Percentiles rank a stretch among this genome's conserved stretches.
These are phyloP conservation scores for Eucalyptus pauciflora DNA, from an alignment of 345 rosid genomes.

Conservation along the genomic window DNA sequence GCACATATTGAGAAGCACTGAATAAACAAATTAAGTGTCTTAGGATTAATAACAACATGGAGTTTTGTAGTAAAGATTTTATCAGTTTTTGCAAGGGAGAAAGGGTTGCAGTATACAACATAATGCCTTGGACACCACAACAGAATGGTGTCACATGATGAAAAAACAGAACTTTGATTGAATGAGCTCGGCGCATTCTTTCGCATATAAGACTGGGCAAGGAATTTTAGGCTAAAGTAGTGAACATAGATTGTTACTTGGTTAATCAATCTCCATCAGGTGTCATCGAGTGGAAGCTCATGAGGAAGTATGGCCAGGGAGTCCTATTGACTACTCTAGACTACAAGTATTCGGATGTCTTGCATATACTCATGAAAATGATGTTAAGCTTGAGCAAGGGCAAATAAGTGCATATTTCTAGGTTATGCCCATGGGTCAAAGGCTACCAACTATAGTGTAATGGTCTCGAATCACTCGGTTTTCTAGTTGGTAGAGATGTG, in stretches of 20 bases:
- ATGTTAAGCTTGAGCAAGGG: background rate
- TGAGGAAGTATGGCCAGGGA: background rate
- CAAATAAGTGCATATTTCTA: fast-evolving
- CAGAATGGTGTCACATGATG: background rate
- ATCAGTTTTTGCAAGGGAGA: background rate
- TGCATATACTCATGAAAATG: background rate
- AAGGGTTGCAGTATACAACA: background rate
- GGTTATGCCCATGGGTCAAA: background rate
- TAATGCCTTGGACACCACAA: background rate
- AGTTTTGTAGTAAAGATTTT: background rate
- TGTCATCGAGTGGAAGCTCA: background rate
- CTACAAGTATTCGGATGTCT: background rate
- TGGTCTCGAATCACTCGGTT: fast-evolving
- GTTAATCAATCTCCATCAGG: background rate
- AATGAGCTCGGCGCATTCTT: background rate
- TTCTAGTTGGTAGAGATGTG: background rate
- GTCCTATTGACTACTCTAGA: background rate
- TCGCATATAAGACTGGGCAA: background rate
- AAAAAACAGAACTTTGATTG: background rate
- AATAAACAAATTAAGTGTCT: background rate
- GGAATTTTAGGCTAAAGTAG: background rate
- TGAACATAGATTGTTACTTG: background rate
- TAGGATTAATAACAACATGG: background rate
- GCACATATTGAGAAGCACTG: background rate
- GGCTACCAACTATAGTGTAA: background rate